phyloP scores from a whole-genome alignment of 371 early-diverging fungal species.

The Saksenaea oblongispora region DNA sequence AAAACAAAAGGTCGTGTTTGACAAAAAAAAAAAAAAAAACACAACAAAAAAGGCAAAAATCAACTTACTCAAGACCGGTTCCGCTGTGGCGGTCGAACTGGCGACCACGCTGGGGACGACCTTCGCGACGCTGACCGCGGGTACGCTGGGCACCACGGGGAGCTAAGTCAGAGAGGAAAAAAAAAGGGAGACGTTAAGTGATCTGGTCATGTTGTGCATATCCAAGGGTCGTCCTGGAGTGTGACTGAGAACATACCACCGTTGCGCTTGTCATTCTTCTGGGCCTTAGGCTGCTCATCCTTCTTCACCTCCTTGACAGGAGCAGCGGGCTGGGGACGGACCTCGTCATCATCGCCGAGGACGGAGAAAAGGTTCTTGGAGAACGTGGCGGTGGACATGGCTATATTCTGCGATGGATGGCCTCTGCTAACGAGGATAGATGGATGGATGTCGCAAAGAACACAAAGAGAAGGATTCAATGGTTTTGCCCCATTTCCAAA shows the following conservation, averaged over 20 bases:
- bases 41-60: too few species aligned
- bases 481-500: constrained; percentile 6
- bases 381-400: constrained; percentile 50
- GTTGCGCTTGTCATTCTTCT: constrained; percentile 25
- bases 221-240: constrained; percentile 11
- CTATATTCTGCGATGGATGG: constrained; percentile 41
- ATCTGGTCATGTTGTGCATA: constrained; percentile 1
- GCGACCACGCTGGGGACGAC: constrained; percentile 55
- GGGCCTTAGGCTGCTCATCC: constrained; percentile 35
- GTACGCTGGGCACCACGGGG: constrained; percentile 45
- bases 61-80: constrained; percentile 65
- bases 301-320: constrained; percentile 37
- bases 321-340: constrained; percentile 38
- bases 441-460: constrained; percentile 33
- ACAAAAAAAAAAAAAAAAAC: too few species aligned
- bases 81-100: constrained; percentile 84
- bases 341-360: constrained; percentile 62
- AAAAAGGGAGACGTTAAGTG: constrained; percentile 11
- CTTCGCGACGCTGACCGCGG: constrained; percentile 55
- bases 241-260: constrained; percentile 18
- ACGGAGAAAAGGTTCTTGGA: constrained; percentile 66
- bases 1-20: background rate
- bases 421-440: constrained; percentile 19
- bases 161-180: constrained; percentile 26
- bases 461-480: constrained; percentile 16